A percentile compares a stretch with the other conserved stretches of the same genome.
phyloP scores from a whole-genome alignment of 2,329 filamentous ascomycete species.

The Fusarium concolor region DNA sequence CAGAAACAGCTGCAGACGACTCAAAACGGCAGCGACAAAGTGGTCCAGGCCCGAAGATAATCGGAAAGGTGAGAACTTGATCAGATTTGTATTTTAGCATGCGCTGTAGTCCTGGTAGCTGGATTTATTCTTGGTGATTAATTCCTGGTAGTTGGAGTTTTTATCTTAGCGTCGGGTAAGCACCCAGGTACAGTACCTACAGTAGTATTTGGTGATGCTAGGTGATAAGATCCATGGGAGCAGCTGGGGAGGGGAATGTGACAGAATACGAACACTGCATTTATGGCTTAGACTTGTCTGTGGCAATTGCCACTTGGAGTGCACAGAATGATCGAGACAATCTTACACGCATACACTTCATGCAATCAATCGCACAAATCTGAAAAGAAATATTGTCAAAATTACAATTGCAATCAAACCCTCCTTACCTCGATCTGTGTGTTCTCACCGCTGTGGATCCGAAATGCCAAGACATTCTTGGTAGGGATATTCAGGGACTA shows the following conservation, averaged over 20 bases:
- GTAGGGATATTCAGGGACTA: not conserved
- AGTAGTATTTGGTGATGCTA: too few species aligned
- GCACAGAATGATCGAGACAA: not conserved
- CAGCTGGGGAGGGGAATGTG: not conserved
- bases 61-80: not conserved
- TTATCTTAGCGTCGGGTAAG: too few species aligned
- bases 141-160: too few species aligned
- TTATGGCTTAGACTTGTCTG: not conserved
- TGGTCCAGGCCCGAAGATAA: not conserved
- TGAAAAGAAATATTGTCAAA: not conserved
- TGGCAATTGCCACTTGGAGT: not conserved
- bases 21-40: not conserved
- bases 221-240: too few species aligned
- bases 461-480: not conserved
- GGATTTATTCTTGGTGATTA: not conserved
- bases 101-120: not conserved
- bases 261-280: not conserved
- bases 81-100: not conserved
- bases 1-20: not conserved
- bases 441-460: not conserved
- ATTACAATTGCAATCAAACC: not conserved
- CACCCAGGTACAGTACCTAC: too few species aligned
- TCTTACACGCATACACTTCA: not conserved
- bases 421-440: too few species aligned
- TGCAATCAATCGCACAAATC: not conserved